These are phyloP conservation scores for Coelastrella sp. DNA, from an alignment of 139 green algal species.

Conservation along the genomic window DNA sequence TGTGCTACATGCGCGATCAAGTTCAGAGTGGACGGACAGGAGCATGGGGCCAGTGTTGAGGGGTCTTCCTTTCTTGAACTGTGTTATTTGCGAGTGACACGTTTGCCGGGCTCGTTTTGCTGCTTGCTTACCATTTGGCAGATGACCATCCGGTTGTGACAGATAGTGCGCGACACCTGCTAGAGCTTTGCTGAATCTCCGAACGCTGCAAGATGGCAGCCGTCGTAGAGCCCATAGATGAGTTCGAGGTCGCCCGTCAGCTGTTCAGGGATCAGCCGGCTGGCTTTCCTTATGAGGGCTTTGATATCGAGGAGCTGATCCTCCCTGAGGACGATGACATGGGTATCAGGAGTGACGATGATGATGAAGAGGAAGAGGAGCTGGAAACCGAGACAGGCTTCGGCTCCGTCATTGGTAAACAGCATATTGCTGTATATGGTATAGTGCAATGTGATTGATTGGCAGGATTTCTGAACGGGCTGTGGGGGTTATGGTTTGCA, in stretches of 20 bases:
- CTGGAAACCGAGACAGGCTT: conserved; percentile 93
- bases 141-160: no score
- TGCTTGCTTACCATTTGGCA: no score
- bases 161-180: no score
- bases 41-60: no score
- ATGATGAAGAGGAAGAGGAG: conserved; percentile 87
- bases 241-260: conserved; percentile 23
- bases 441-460: no score
- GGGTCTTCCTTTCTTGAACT: no score
- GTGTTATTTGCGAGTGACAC: no score
- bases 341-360: conserved; percentile 90
- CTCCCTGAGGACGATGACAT: conserved; percentile 93
- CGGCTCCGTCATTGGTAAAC: conserved; percentile 90
- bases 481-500: conserved; percentile 51
- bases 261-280: conserved; percentile 65
- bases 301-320: conserved; percentile 90
- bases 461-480: no score
- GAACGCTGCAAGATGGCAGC: conserved; percentile 35
- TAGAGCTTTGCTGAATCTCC: not conserved
- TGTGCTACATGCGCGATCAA: no score
- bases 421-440: not conserved
- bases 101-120: no score
- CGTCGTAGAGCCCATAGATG: conserved; percentile 28
- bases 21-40: no score
- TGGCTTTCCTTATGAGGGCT: conserved; percentile 91